These are phyloP conservation scores for Coemansia asiatica DNA, from an alignment of 192 early-diverging fungal species.

Conservation along the genomic window DNA sequence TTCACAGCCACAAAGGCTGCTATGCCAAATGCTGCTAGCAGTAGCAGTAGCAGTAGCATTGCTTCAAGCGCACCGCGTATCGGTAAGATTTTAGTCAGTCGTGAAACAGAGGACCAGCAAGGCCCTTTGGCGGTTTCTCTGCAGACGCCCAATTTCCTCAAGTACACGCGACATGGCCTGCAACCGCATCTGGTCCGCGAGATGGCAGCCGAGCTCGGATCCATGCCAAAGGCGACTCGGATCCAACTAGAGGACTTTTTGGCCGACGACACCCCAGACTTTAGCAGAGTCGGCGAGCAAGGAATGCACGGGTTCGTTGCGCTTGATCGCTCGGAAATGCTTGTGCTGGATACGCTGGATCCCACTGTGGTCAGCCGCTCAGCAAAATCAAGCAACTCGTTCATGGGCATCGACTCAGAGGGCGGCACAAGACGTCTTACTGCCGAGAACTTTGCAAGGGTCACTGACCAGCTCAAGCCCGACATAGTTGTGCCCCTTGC, in stretches of 20 bases:
- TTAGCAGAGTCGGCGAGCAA: conserved; percentile 6
- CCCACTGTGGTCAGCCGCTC: conserved; percentile 24
- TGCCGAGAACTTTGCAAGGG: conserved; percentile 29
- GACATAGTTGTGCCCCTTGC: conserved; percentile 47
- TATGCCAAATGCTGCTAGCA: not conserved
- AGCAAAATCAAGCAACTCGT: conserved; percentile 32
- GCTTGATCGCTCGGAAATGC: conserved; percentile 20
- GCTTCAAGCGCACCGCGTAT: conserved; percentile 18
- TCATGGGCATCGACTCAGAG: conserved; percentile 43
- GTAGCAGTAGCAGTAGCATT: not conserved
- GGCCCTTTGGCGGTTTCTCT: conserved; percentile 2
- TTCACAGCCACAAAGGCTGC: conserved; percentile 3
- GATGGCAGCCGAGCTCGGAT: conserved; percentile 33
- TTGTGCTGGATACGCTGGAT: conserved; percentile 45
- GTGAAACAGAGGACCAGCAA: not conserved
- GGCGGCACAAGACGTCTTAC: conserved; percentile 39
- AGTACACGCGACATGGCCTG: conserved; percentile 49
- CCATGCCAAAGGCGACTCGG: conserved; percentile 36
- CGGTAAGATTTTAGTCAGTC: conserved; percentile 30
- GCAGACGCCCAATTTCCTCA: conserved; percentile 45
- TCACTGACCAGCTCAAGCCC: conserved; percentile 28
- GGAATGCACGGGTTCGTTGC: conserved; percentile 34
- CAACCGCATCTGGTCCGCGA: conserved; percentile 54
- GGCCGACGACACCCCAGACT: conserved; percentile 15
- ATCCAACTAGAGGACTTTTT: conserved; percentile 53